phyloP scores from a whole-genome alignment of 106 monocot genomes.

The Chionographis japonica region DNA sequence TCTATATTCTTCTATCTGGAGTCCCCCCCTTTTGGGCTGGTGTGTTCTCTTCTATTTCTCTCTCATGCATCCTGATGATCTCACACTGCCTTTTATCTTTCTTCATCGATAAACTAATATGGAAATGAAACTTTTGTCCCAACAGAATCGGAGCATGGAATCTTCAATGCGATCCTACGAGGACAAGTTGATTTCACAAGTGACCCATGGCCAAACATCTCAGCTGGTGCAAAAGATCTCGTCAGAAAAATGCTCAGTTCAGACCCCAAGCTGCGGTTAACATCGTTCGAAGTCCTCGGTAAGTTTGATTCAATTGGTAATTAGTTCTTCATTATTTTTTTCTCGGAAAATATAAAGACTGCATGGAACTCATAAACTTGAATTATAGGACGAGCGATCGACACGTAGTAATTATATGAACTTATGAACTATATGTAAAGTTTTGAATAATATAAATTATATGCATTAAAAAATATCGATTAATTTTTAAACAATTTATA shows the following conservation, averaged over 20 bases:
- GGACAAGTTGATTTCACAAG: constrained; percentile 43
- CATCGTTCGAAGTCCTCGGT: constrained; percentile 47
- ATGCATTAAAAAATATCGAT: no score
- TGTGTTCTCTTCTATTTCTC: constrained; percentile 2
- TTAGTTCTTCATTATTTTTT: not conserved
- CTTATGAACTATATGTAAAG: no score
- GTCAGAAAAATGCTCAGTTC: constrained; percentile 48
- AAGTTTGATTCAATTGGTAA: constrained; percentile 7
- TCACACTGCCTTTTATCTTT: no score
- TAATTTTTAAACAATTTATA: no score
- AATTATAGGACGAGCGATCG: not conserved
- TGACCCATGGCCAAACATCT: constrained; percentile 53
- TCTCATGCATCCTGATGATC: not conserved
- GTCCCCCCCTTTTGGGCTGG: constrained; percentile 60
- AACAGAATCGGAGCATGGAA: constrained; percentile 48
- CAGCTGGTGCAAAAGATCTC: constrained; percentile 42
- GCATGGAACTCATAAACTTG: not conserved
- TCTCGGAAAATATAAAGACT: not conserved
- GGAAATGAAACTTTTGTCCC: not conserved
- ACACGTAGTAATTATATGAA: no score
- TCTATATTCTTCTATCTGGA: constrained; percentile 44
- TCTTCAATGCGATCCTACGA: constrained; percentile 47
- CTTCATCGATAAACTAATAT: not conserved
- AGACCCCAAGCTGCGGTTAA: constrained; percentile 37
- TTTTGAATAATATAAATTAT: no score